These are phyloP conservation scores for Glonium stellatum DNA, from an alignment of 495 filamentous ascomycete genomes.

Conservation along the genomic window DNA sequence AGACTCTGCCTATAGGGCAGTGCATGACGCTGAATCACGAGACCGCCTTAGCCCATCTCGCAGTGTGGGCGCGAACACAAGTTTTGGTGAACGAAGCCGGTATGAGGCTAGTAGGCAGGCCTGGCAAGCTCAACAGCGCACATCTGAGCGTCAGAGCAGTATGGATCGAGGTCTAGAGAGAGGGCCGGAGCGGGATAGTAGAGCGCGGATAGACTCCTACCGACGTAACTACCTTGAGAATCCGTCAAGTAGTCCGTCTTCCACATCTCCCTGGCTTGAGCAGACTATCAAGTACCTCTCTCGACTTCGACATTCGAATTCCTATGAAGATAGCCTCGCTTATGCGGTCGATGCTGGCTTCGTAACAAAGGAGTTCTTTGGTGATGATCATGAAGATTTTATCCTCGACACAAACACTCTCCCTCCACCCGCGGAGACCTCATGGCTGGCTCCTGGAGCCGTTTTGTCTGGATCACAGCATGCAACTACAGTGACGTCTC, in stretches of 20 bases:
- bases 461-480: constrained; percentile 60
- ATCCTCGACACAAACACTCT: constrained; percentile 52
- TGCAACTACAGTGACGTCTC: constrained; percentile 34
- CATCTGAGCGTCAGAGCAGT: constrained; percentile 14
- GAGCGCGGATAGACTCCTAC: constrained; percentile 44
- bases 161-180: constrained; percentile 40
- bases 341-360: constrained; percentile 44
- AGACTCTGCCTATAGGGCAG: constrained; percentile 15
- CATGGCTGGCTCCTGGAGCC: constrained; percentile 59
- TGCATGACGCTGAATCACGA: constrained; percentile 8
- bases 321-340: constrained; percentile 50
- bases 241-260: constrained; percentile 4
- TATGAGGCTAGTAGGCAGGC: constrained; percentile 19
- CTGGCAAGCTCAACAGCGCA: constrained; percentile 18
- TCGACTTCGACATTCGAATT: constrained; percentile 49
- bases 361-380: constrained; percentile 44
- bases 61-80: not conserved
- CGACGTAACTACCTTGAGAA: constrained; percentile 47
- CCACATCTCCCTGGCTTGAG: constrained; percentile 44
- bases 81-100: not conserved
- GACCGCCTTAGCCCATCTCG: constrained; percentile 7
- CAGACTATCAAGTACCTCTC: constrained; percentile 61
- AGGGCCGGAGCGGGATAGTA: constrained; percentile 41
- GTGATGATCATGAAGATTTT: constrained; percentile 53
- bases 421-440: constrained; percentile 50